Evolutionary conservation across 176 grass and related monocot genomes (phyloP), one percentile per base, ranked within the genome.

Genomic region (Alopecurus myosuroides): DNA sequence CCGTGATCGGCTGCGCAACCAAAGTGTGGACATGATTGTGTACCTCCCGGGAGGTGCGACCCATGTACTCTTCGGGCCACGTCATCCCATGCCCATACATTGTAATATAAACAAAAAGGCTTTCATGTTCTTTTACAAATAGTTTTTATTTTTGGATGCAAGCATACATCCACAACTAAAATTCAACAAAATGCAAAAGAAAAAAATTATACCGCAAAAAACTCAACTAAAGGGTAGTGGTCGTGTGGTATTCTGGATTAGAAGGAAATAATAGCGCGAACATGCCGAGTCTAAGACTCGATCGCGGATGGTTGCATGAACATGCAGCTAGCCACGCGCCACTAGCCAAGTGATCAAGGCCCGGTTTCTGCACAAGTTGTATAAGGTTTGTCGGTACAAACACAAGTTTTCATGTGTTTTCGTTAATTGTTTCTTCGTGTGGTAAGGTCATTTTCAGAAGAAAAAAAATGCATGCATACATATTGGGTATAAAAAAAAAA

Each of bases 1-100:
- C 22, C 2, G 26, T 74, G 78, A 89, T 84, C 82, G 84, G 81
- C 19, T 82, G 75, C 22, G 58, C 11, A 5, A 33, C 11, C 30
- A 4, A 9, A 71, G 17, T 90, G 80, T 92, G 80, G 61, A 60
- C 87, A 72, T 15, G 30, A 76, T 53, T 86, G 84, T 85, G 78
- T 84, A 37, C 20, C 11, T 9, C 19, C 12, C 83, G 11, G 52
- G 49, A 79, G 60, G 22, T n/a, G 73, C 23, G 73, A 51, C 29
- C 19, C 10, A 63, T 45, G 51, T 20, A 14, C 60, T 29, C 60
- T 63, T 17, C 1, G 3, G n/a, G 9, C 13, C 60, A 63, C 2
- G 28, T 17, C 13, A 10, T 9, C 50, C 3, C 30, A 14, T 17
- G 23, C 37, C 76, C 40, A 65, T 77, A 15, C 33, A 30, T 0